phyloP scores from a whole-genome alignment of 2,329 filamentous ascomycete genomes.

The Nannizziopsis barbatae region DNA sequence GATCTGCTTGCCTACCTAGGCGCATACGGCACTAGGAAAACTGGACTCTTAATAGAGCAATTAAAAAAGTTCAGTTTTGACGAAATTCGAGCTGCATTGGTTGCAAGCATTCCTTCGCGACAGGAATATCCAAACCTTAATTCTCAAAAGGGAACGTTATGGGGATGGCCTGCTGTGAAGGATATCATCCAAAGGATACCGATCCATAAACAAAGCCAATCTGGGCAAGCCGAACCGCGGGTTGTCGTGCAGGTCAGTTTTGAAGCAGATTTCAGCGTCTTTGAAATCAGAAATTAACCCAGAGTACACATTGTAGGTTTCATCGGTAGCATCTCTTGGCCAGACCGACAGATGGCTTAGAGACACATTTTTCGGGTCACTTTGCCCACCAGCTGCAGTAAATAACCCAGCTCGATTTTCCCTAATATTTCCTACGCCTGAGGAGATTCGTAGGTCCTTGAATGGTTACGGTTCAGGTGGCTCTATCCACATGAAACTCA shows the following conservation, averaged over 20 bases:
- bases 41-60: slow-evolving; percentile 45
- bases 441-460: slow-evolving; percentile 64
- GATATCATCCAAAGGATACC: slow-evolving; percentile 48
- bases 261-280: background rate
- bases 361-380: slow-evolving; percentile 47
- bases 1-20: slow-evolving; percentile 63
- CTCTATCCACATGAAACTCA: slow-evolving; percentile 72
- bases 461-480: slow-evolving; percentile 67
- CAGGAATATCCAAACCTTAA: slow-evolving; percentile 41
- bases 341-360: slow-evolving; percentile 60
- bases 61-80: slow-evolving; percentile 59
- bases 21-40: slow-evolving; percentile 52
- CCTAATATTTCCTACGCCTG: slow-evolving; percentile 68
- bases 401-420: slow-evolving; percentile 44
- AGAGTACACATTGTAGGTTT: slow-evolving; percentile 53
- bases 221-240: slow-evolving; percentile 21
- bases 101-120: slow-evolving; percentile 67
- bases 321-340: slow-evolving; percentile 71
- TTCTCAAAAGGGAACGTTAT: slow-evolving; percentile 45
- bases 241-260: slow-evolving; percentile 29
- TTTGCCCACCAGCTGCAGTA: slow-evolving; percentile 21
- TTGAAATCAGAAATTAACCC: slow-evolving; percentile 21
- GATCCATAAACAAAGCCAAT: slow-evolving; percentile 26
- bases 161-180: slow-evolving; percentile 63
- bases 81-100: slow-evolving; percentile 54